Conservation (phyloP, 1,284 basidiomycete genomes). For the Amylostereum areolatum region DNA sequence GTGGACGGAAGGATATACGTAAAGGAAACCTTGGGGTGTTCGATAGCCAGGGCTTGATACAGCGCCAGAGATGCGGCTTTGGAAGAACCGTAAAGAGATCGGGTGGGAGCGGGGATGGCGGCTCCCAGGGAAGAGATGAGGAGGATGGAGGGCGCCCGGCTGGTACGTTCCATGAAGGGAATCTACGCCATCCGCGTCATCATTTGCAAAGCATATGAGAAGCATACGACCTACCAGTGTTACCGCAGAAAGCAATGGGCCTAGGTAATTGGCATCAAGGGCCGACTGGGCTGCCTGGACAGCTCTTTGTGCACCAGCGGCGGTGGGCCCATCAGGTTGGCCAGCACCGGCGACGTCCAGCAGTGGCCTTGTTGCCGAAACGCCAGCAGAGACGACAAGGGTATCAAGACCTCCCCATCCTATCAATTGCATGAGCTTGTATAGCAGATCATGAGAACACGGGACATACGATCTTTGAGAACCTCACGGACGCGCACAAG, state of each 20-base stretch:
- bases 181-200: conserved; percentile 41
- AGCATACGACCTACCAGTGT: conserved; percentile 55
- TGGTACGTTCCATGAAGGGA: conserved; percentile 69
- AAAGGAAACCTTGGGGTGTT: conserved; percentile 64
- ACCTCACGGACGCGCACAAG: conserved; percentile 57
- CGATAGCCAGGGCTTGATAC: conserved; percentile 75
- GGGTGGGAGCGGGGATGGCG: conserved; percentile 80
- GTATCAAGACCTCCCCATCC: conserved; percentile 85
- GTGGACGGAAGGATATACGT: conserved; percentile 54
- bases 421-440: conserved; percentile 22
- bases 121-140: conserved; percentile 80
- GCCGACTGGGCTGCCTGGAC: conserved; percentile 50
- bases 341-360: conserved; percentile 67
- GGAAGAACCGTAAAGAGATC: conserved; percentile 79
- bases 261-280: conserved; percentile 56
- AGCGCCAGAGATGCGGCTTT: conserved; percentile 79
- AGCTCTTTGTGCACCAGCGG: conserved; percentile 45
- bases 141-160: conserved; percentile 67
- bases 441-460: conserved; percentile 1
- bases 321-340: conserved; percentile 31
- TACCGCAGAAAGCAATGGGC: conserved; percentile 57
- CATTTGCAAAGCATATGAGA: neutral
- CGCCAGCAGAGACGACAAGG: conserved; percentile 78
- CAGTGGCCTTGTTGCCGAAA: conserved; percentile 77
- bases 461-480: conserved; percentile 49